These are phyloP conservation scores for Dryas drummondii DNA, from an alignment of 306 rosid species.

Conservation along the genomic window DNA sequence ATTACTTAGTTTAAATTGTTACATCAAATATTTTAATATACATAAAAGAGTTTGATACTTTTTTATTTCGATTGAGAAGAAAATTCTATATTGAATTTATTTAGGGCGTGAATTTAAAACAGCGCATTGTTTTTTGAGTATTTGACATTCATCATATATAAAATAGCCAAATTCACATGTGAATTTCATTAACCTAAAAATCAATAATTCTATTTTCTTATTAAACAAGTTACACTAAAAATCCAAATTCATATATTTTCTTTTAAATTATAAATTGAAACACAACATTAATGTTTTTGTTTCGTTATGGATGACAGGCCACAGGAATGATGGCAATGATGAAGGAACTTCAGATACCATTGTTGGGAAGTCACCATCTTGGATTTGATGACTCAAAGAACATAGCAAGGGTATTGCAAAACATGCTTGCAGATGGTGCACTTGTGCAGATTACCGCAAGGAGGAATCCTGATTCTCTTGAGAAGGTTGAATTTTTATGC, in stretches of 20 bases:
- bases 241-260: not conserved
- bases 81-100: not conserved
- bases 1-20: not conserved
- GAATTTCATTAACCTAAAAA: not conserved
- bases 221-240: not conserved
- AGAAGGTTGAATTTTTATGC: constrained; percentile 63
- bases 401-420: constrained; percentile 76
- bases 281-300: constrained; percentile 9
- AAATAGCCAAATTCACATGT: not conserved
- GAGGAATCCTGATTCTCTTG: constrained; percentile 54
- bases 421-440: constrained; percentile 82
- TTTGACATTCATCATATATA: not conserved
- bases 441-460: constrained; percentile 63
- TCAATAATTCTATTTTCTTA: not conserved
- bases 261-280: not conserved
- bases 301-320: constrained; percentile 54
- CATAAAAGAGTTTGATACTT: not conserved
- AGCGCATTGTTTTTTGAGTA: not conserved
- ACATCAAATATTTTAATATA: not conserved
- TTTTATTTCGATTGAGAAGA: not conserved
- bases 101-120: not conserved
- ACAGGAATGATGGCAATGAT: constrained; percentile 91
- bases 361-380: constrained; percentile 91
- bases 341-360: constrained; percentile 71
- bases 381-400: constrained; percentile 93